A percentile compares a stretch with the other conserved stretches of the same genome.
Conservation (phyloP, 768 basidiomycete species). For the Pluteus cervinus region DNA sequence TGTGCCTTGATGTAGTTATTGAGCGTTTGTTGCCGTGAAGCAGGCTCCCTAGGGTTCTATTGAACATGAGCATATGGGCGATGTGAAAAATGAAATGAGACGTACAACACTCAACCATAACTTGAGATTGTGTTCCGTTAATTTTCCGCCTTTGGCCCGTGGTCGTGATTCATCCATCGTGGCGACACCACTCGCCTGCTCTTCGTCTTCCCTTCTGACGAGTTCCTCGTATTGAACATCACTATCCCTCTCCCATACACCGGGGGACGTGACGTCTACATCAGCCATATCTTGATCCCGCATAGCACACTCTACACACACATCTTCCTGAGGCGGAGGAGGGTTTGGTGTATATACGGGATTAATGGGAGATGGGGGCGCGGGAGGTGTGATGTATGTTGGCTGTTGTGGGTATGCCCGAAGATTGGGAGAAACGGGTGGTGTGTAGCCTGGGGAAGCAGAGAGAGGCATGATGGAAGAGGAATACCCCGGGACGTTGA, state of each 20-base stretch:
- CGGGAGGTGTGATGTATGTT: slow-evolving; percentile 60
- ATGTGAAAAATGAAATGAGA: slow-evolving; percentile 11
- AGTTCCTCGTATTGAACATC: slow-evolving; percentile 80
- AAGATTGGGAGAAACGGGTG: slow-evolving; percentile 60
- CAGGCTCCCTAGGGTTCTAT: slow-evolving; percentile 88
- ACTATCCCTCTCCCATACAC: slow-evolving; percentile 89
- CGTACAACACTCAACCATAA: slow-evolving; percentile 76
- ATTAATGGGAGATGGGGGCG: slow-evolving; percentile 51
- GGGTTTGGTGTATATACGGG: slow-evolving; percentile 54
- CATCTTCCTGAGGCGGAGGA: slow-evolving; percentile 65
- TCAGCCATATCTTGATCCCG: slow-evolving; percentile 98
- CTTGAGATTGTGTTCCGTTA: slow-evolving; percentile 76
- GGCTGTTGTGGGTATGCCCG: slow-evolving; percentile 71
- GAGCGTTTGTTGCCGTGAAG: slow-evolving; percentile 78
- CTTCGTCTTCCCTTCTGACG: slow-evolving; percentile 63
- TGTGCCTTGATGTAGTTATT: slow-evolving; percentile 81
- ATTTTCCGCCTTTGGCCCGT: slow-evolving; percentile 54
- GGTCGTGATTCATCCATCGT: slow-evolving; percentile 54
- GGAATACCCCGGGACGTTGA: slow-evolving; percentile 20
- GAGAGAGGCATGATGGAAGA: slow-evolving; percentile 52
- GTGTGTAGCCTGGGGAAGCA: slow-evolving; percentile 52
- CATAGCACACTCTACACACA: slow-evolving; percentile 98
- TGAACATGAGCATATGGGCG: slow-evolving; percentile 8
- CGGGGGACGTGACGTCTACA: slow-evolving; percentile 80
- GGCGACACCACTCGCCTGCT: slow-evolving; percentile 46